phyloP scores from a whole-genome alignment of 2,329 filamentous ascomycete species.

The Phaeosphaeria sp. region DNA sequence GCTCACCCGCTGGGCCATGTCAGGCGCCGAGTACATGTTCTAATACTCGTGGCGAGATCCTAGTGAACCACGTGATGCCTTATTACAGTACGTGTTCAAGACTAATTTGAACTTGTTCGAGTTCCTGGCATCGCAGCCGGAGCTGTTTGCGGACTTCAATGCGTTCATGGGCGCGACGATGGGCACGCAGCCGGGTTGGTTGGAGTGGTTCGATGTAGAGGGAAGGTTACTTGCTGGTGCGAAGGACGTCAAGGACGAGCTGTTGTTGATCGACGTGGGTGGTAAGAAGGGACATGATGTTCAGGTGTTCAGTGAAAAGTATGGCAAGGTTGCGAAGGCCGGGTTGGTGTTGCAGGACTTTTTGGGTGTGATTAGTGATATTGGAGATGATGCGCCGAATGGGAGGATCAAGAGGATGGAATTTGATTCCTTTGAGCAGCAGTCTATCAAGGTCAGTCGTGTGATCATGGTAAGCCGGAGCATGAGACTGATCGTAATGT shows the following conservation, averaged over 20 bases:
- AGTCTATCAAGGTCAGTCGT: conserved; percentile 32
- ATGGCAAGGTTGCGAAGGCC: not conserved
- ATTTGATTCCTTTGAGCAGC: conserved; percentile 38
- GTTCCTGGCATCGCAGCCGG: not conserved
- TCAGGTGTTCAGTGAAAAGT: not conserved
- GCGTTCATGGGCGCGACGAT: not conserved
- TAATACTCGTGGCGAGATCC: not conserved
- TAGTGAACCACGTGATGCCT: not conserved
- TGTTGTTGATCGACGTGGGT: not conserved
- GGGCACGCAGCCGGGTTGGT: not conserved
- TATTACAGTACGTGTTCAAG: not conserved
- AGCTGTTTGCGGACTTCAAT: not conserved
- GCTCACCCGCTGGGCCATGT: not conserved
- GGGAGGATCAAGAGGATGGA: not conserved
- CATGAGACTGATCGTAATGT: not conserved
- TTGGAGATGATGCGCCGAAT: conserved; percentile 21
- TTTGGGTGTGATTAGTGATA: not conserved
- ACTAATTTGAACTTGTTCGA: not conserved
- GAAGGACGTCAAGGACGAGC: not conserved
- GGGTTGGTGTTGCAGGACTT: not conserved
- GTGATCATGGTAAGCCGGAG: not conserved
- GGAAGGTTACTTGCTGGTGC: not conserved
- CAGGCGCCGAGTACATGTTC: not conserved
- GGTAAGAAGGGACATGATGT: not conserved
- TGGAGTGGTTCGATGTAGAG: not conserved